phyloP scores from a whole-genome alignment of 1,284 basidiomycete genomes.

The Tylopilus orsonianus region DNA sequence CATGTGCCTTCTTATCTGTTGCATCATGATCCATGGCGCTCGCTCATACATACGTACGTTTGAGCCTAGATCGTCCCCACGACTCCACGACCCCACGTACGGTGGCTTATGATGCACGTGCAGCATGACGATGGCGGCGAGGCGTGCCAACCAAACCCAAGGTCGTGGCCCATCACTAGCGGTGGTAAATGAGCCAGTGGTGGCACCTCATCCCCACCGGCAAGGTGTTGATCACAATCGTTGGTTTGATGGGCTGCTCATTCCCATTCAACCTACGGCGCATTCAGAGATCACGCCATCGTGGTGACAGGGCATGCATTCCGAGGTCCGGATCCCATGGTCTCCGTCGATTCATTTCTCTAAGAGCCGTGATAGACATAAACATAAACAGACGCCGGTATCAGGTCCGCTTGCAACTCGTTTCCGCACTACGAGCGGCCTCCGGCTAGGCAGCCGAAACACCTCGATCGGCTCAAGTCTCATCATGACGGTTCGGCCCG shows the following conservation, averaged over 20 bases:
- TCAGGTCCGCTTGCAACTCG: not conserved
- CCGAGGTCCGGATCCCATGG: slow-evolving; percentile 8
- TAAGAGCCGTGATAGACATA: not conserved
- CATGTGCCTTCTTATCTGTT: slow-evolving; percentile 22
- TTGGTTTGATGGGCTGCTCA: not conserved
- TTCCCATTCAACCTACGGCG: not conserved
- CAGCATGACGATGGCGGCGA: slow-evolving; percentile 4
- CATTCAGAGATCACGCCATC: not conserved
- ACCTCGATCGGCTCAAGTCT: too few relatives aligned
- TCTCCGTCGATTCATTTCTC: slow-evolving; percentile 1
- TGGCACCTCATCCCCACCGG: not conserved
- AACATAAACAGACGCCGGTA: not conserved
- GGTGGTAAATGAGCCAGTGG: not conserved
- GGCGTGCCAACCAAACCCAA: slow-evolving; percentile 1
- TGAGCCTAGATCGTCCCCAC: slow-evolving; percentile 13
- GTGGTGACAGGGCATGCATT: too few relatives aligned
- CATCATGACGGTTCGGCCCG: too few relatives aligned
- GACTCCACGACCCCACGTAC: slow-evolving; percentile 5
- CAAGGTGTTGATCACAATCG: not conserved
- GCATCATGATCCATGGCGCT: not conserved
- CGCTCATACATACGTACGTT: slow-evolving; percentile 15
- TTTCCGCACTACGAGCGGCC: slow-evolving; percentile 6
- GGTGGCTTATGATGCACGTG: slow-evolving; percentile 9
- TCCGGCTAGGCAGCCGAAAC: slow-evolving; percentile 7
- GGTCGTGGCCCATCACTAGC: not conserved